Evolutionary conservation across 495 filamentous ascomycete species (phyloP).

Genomic region (Darksidea phi): DNA sequence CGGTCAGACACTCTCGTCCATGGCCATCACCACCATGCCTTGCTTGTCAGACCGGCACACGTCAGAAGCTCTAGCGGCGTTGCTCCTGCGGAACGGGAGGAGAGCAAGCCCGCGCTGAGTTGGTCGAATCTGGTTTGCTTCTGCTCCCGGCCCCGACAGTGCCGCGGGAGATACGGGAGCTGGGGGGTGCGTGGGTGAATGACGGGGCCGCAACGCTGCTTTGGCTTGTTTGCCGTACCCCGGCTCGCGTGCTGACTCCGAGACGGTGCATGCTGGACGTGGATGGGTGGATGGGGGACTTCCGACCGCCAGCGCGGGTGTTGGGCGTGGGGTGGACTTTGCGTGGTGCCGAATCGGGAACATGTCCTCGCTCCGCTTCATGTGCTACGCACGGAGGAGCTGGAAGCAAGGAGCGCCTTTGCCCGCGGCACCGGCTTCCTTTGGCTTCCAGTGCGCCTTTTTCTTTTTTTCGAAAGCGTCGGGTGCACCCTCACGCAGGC

Average conservation of each 20-base stretch:
- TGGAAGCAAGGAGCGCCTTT: conserved; percentile 21
- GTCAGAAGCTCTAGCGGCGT: not conserved
- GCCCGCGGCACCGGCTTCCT: conserved; percentile 13
- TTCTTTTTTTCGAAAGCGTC: conserved; percentile 4
- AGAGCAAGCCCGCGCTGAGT: not conserved
- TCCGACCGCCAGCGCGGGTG: conserved; percentile 12
- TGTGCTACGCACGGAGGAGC: conserved; percentile 18
- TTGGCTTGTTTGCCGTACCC: not conserved
- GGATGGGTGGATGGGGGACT: conserved; percentile 18
- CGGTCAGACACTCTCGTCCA: conserved; percentile 15
- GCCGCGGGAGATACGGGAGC: too few species aligned
- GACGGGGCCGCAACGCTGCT: not conserved
- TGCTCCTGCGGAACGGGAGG: too few species aligned
- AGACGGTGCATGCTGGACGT: conserved; percentile 19
- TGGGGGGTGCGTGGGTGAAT: conserved; percentile 16
- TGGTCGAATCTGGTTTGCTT: too few species aligned
- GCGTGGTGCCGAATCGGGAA: conserved; percentile 11
- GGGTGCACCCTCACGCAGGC: not conserved
- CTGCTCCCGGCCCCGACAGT: too few species aligned
- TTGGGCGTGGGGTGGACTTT: conserved; percentile 32
- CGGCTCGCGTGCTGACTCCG: conserved; percentile 1
- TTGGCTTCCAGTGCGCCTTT: conserved; percentile 12
- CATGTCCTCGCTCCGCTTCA: conserved; percentile 14
- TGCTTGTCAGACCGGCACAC: conserved; percentile 6
- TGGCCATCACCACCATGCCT: not conserved